Evolutionary conservation across 2,329 filamentous ascomycete genomes (phyloP).

Genomic region (Pseudopyricularia javanii): DNA sequence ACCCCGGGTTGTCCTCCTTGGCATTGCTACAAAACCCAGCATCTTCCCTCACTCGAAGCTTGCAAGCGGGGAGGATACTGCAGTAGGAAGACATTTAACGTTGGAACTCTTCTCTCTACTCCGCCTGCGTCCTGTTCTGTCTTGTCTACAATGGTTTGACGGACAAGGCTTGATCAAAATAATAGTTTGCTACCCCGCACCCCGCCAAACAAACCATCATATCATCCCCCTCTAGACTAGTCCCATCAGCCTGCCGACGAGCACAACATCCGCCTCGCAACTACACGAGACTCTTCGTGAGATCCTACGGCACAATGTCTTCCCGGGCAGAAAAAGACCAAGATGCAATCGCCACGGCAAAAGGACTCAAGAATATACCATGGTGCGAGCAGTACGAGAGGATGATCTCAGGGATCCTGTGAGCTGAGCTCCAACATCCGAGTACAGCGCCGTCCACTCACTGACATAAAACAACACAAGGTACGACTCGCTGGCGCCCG

Average conservation of each 20-base stretch:
- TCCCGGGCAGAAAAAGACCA: background rate
- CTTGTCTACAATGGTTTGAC: background rate
- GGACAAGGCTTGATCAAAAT: background rate
- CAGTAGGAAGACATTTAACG: too few relatives aligned
- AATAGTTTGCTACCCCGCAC: background rate
- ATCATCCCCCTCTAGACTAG: background rate
- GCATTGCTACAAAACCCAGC: background rate
- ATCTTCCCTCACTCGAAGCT: background rate
- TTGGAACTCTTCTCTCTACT: background rate
- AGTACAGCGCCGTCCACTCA: too few relatives aligned
- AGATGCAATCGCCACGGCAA: slow-evolving; percentile 17
- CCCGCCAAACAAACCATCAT: background rate
- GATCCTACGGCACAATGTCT: background rate
- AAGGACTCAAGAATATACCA: slow-evolving; percentile 34
- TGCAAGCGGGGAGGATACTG: too few relatives aligned
- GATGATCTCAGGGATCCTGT: slow-evolving; percentile 54
- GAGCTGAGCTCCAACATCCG: slow-evolving; percentile 9
- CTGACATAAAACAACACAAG: slow-evolving; percentile 14
- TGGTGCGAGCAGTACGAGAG: slow-evolving; percentile 50
- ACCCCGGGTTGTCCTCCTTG: background rate
- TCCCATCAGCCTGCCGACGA: background rate
- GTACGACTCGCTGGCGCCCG: slow-evolving; percentile 35
- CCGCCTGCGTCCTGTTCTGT: too few relatives aligned
- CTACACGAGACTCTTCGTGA: background rate
- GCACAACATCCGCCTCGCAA: background rate